Percentiles rank a stretch among this genome's conserved stretches.
Conservation (phyloP, 2,329 filamentous ascomycete species). For the Orbilia javanica region DNA sequence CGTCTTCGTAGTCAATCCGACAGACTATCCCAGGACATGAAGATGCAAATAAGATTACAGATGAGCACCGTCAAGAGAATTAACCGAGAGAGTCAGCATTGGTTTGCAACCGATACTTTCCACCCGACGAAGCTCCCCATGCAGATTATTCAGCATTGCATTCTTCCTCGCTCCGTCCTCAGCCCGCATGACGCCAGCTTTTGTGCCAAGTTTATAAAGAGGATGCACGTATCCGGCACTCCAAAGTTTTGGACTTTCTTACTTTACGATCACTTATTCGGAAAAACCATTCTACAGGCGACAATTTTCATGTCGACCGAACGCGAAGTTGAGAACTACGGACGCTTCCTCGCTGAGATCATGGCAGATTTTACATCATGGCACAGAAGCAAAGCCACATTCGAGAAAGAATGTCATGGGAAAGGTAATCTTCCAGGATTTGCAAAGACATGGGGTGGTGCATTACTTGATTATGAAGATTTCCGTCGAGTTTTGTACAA, state of each 20-base stretch:
- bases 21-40: slow-evolving; percentile 79
- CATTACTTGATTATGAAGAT: slow-evolving; percentile 83
- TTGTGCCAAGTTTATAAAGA: slow-evolving; percentile 85
- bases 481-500: slow-evolving; percentile 88
- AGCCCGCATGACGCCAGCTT: slow-evolving; percentile 91
- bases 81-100: slow-evolving; percentile 79
- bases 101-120: slow-evolving; percentile 76
- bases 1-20: slow-evolving; percentile 77
- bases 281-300: slow-evolving; percentile 80
- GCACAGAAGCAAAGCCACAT: slow-evolving; percentile 81
- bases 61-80: slow-evolving; percentile 77
- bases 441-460: slow-evolving; percentile 72
- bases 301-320: slow-evolving; percentile 91
- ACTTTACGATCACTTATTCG: slow-evolving; percentile 85
- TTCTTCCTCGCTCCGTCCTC: slow-evolving; percentile 86
- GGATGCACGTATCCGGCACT: slow-evolving; percentile 84
- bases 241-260: slow-evolving; percentile 88
- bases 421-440: slow-evolving; percentile 78
- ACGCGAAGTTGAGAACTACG: slow-evolving; percentile 91
- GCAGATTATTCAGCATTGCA: slow-evolving; percentile 86
- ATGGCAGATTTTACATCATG: slow-evolving; percentile 83
- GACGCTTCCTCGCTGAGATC: slow-evolving; percentile 85
- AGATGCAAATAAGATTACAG: slow-evolving; percentile 76
- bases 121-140: slow-evolving; percentile 78
- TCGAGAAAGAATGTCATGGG: slow-evolving; percentile 85